These are phyloP conservation scores for Aspergillus panamensis DNA, from an alignment of 495 filamentous ascomycete species.

Conservation along the genomic window DNA sequence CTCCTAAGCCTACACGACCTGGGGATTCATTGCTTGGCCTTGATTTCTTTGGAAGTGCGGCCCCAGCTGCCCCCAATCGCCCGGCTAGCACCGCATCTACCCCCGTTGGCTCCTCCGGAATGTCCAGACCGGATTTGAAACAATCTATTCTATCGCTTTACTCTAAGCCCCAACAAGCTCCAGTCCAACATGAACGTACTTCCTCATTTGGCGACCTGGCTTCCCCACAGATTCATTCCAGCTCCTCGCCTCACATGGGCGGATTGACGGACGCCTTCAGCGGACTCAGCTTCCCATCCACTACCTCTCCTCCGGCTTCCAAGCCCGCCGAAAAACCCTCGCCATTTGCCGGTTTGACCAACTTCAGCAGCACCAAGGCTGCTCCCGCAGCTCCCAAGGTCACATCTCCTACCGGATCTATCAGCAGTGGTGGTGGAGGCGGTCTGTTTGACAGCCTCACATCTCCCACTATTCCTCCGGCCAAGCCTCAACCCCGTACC, in stretches of 20 bases:
- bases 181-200: conserved; percentile 54
- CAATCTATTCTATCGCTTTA: conserved; percentile 96
- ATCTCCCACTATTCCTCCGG: conserved; percentile 46
- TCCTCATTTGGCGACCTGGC: conserved; percentile 66
- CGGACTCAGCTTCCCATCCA: conserved; percentile 66
- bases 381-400: conserved; percentile 51
- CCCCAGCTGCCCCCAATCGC: conserved; percentile 59
- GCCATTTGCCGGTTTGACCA: conserved; percentile 71
- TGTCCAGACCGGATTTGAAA: conserved; percentile 90
- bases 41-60: conserved; percentile 80
- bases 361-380: conserved; percentile 54
- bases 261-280: conserved; percentile 87
- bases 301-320: conserved; percentile 52
- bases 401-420: conserved; percentile 50
- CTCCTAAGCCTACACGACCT: conserved; percentile 63
- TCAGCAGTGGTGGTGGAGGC: conserved; percentile 61
- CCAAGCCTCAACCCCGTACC: conserved; percentile 42
- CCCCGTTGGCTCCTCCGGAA: conserved; percentile 49
- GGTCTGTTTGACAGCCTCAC: conserved; percentile 78
- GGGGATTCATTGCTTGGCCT: conserved; percentile 86
- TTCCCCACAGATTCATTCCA: conserved; percentile 47
- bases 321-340: conserved; percentile 54
- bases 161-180: conserved; percentile 67
- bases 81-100: conserved; percentile 69
- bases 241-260: conserved; percentile 56